Conservation (phyloP, 164 flowering plant species). For the Malania oleifera region DNA sequence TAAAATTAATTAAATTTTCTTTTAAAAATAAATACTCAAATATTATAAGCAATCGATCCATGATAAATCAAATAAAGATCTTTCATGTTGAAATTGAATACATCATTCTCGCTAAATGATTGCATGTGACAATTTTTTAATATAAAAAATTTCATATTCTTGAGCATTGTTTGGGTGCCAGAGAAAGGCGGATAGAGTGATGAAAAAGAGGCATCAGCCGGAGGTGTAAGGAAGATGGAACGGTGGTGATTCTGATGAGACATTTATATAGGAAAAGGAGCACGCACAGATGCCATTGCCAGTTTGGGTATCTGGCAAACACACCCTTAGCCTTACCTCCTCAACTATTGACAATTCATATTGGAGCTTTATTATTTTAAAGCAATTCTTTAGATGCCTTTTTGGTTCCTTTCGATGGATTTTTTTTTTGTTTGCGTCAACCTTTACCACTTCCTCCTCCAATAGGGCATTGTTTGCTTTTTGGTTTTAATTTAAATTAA, state of each 20-base stretch:
- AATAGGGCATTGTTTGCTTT: conserved; percentile 8
- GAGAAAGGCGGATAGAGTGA: neutral
- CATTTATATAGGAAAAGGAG: conserved; percentile 11
- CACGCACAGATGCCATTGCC: conserved; percentile 21
- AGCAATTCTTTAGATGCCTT: neutral
- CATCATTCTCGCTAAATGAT: too few species aligned
- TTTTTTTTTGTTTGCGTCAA: conserved; percentile 4
- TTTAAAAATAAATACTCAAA: too few species aligned
- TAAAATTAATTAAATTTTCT: too few species aligned
- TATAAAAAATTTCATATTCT: too few species aligned
- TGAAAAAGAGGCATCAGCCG: neutral
- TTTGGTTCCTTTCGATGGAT: conserved; percentile 10
- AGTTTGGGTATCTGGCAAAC: conserved; percentile 10
- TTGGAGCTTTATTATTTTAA: too few species aligned
- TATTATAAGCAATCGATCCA: too few species aligned
- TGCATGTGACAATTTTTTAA: too few species aligned
- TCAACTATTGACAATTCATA: too few species aligned
- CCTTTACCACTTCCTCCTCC: conserved; percentile 6
- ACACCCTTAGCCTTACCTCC: neutral
- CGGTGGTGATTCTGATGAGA: conserved; percentile 19
- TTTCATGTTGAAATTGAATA: too few species aligned
- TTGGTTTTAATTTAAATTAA: neutral
- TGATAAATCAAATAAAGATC: too few species aligned
- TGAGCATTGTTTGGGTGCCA: neutral
- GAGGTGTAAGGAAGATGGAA: too few species aligned